Evolutionary conservation across 164 flowering plant genomes (phyloP).

Genomic region (Piper longum): DNA sequence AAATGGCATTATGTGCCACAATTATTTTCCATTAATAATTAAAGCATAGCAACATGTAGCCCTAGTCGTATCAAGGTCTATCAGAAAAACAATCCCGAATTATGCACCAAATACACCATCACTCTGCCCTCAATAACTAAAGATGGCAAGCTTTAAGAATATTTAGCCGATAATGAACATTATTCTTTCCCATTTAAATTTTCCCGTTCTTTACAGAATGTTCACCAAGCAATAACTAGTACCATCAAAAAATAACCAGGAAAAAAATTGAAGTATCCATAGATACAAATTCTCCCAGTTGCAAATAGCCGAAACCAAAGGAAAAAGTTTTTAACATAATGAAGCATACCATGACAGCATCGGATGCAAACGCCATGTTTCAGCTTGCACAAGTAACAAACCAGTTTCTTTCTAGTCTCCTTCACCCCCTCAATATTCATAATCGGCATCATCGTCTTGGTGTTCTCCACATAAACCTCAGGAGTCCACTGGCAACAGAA

Average conservation of each 20-base stretch:
- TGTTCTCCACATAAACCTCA: conserved; percentile 63
- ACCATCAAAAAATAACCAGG: too few species aligned
- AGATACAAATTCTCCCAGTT: too few species aligned
- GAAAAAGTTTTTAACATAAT: neutral
- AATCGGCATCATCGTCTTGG: conserved; percentile 64
- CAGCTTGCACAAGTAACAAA: conserved; percentile 75
- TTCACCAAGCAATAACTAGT: too few species aligned
- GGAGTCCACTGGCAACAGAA: conserved; percentile 90
- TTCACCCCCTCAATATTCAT: conserved; percentile 53
- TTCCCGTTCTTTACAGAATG: too few species aligned
- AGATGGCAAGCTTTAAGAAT: too few species aligned
- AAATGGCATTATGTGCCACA: neutral
- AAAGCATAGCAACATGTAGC: neutral
- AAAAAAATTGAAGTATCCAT: too few species aligned
- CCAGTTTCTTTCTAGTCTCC: conserved; percentile 46
- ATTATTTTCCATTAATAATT: too few species aligned
- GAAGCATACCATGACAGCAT: conserved; percentile 87
- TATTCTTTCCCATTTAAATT: too few species aligned
- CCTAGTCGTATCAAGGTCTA: neutral
- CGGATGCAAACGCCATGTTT: conserved; percentile 82
- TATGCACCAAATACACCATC: too few species aligned
- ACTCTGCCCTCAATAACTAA: too few species aligned
- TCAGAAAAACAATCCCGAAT: too few species aligned
- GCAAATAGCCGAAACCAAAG: neutral
- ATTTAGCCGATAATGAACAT: too few species aligned